Evolutionary conservation across 202 grass and related monocot genomes (phyloP).

Genomic region (Setaria viridis): DNA sequence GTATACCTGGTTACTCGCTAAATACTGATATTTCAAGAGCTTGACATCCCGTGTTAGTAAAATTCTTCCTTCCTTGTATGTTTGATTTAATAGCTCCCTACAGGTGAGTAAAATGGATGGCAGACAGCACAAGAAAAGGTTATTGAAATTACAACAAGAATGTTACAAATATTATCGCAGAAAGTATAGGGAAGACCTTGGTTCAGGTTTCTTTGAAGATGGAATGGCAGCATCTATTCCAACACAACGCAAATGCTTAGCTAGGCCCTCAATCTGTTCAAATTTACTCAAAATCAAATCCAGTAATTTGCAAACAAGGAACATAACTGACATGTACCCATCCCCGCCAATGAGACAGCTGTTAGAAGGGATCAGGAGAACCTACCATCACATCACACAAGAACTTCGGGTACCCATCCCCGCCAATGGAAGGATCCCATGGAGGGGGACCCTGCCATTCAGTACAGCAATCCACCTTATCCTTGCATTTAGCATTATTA

Average conservation of each 20-base stretch:
- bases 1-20: constrained; percentile 84
- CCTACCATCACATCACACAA: constrained; percentile 97
- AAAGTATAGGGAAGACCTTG: constrained; percentile 59
- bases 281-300: constrained; percentile 29
- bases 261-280: constrained; percentile 90
- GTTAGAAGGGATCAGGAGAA: constrained; percentile 24
- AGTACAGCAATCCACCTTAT: constrained; percentile 48
- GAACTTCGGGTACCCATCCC: constrained; percentile 83
- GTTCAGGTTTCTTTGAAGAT: constrained; percentile 82
- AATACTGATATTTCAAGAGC: constrained; percentile 90
- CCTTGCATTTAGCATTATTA: constrained; percentile 52
- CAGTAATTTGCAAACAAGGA: constrained; percentile 28
- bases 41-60: constrained; percentile 85
- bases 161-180: constrained; percentile 19
- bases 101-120: constrained; percentile 29
- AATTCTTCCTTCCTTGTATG: constrained; percentile 89
- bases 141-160: constrained; percentile 23
- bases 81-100: constrained; percentile 86
- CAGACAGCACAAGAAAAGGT: constrained; percentile 3
- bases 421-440: constrained; percentile 81
- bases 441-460: constrained; percentile 83
- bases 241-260: constrained; percentile 93
- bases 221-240: constrained; percentile 88
- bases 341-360: not conserved
- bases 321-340: constrained; percentile 18